Evolutionary conservation across 495 filamentous ascomycete genomes (phyloP).

Genomic region (Viridothelium virens): DNA sequence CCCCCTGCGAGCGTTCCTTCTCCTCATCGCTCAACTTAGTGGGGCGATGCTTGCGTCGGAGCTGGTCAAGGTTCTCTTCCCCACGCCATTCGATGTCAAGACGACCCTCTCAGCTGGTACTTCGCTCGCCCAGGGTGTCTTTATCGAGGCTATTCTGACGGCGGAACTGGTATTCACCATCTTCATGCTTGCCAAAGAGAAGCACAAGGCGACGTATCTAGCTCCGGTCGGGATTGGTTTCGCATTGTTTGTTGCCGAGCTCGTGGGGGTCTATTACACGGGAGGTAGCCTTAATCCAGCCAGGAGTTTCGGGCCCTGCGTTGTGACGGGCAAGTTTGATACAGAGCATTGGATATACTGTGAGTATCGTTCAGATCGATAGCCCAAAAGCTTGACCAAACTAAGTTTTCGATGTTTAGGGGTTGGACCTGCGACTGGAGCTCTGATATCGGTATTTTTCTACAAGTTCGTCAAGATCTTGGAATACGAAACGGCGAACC

Average conservation of each 20-base stretch:
- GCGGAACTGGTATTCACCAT: conserved; percentile 29
- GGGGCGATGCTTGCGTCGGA: conserved; percentile 23
- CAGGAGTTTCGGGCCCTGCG: conserved; percentile 24
- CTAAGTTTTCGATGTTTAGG: conserved; percentile 10
- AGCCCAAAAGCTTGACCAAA: not conserved
- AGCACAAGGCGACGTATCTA: conserved; percentile 26
- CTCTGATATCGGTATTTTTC: conserved; percentile 47
- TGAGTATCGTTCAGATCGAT: not conserved
- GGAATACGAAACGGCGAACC: conserved; percentile 29
- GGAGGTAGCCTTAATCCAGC: conserved; percentile 25
- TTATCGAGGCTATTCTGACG: conserved; percentile 28
- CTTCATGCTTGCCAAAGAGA: conserved; percentile 31
- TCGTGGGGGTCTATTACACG: conserved; percentile 22
- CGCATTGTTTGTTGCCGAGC: conserved; percentile 25
- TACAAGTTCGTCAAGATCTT: conserved; percentile 28
- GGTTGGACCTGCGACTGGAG: conserved; percentile 58
- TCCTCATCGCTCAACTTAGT: conserved; percentile 21
- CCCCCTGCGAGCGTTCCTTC: conserved; percentile 20
- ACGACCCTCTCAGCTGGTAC: conserved; percentile 21
- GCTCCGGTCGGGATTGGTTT: conserved; percentile 28
- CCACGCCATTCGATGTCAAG: conserved; percentile 21
- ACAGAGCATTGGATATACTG: conserved; percentile 30
- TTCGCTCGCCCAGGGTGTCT: conserved; percentile 22
- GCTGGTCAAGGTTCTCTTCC: conserved; percentile 23
- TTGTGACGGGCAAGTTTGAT: conserved; percentile 19